Base-by-base conservation (phyloP, 1,284 basidiomycete genomes). In the Taiwanofungus camphoratus region DNA sequence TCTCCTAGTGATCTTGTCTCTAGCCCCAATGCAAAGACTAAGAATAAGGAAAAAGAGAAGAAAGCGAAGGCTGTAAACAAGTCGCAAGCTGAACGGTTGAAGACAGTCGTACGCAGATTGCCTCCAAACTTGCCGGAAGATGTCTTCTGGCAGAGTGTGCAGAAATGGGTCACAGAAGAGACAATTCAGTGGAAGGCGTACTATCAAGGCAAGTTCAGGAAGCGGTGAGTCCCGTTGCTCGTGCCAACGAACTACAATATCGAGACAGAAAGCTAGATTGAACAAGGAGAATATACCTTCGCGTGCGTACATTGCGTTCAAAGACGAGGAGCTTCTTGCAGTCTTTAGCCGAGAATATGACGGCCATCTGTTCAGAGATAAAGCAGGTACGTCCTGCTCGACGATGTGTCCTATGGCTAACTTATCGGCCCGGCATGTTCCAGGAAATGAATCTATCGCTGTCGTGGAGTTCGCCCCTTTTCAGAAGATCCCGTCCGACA, bases 391-490 rank as follows among this genome's bases (percentile, higher is more conserved):
- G 78, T 52, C 22, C 20, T 18, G 15, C 12, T 4, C n/a, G n/a
- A 8, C 30, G 19, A 41, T 18, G 22, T 44, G 19, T 36, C 13
- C 36, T 41, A 23, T 36, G 16, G 27, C 15, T 9, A 34, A 34
- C 46, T 51, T 5, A 39, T 22, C 15, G 7, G 19, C 1, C 11
- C n/a, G 11, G 19, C 23, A n/a, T 29, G n/a, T n/a, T 29, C 23
- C 54, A 94, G 93, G 94, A 8, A 86, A 85, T 55, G 90, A 95
- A 58, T 89, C 79, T 3, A 75, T 84, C 43, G 92, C 91, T 1
- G 73, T 96, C 1, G 92, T 99, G 2, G 95, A 99, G 64, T 97
- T 89, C 58, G 89, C 95, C 0, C 92, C 93, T 0, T 90, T 85
- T 51, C 93, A 94, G 62, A 96, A 92, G 63, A 67, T 86, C 2